Evolutionary conservation across 2,329 filamentous ascomycete genomes (phyloP), one percentile per base, ranked within the genome.

Genomic region (Claviceps sorghi): DNA sequence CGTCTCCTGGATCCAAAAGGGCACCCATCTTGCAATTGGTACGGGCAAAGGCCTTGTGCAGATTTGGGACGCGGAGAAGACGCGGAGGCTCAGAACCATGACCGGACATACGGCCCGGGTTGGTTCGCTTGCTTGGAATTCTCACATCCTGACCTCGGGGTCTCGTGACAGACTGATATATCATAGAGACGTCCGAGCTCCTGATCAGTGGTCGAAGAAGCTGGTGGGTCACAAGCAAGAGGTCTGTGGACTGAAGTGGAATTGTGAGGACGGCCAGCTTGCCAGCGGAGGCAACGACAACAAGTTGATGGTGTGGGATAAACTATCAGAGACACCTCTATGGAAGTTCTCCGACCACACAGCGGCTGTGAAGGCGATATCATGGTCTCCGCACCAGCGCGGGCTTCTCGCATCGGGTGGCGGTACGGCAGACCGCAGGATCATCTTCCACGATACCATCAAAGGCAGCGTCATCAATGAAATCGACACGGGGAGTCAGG

Each of bases 281-380:
- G 93, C 93, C 13, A 95, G 88, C 52, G 93, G 93, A 49, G 93
- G 93, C 6, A 98, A 98, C 67, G 93, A 98, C 72, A 98, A 98
- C 72, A 97, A 97, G 66, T 76, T 98, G 46, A 93, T 97, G 79
- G 89, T 98, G 26, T 98, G 93, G 93, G 93, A 98, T 62, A 94
- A 94, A 65, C 77, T 96, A 54, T 88, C 83, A n/a, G 86, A 94
- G 60, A 87, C 89, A 8, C 93, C 93, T 1, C 76, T 94, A 2
- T 95, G 87, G 76, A 94, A 95, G 60, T 97, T 95, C 67, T 86
- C 86, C 19, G 90, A 96, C 57, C 93, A 98, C 66, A 91, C 86
- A 38, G 93, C 93, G 13, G 93, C 93, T 9, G 93, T 98, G 50
- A 98, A 98, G 67, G 93, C 93, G 4, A 96, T 98, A 57, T 84